These are phyloP conservation scores for Melampsora occidentalis DNA, from an alignment of 1,284 basidiomycete species.

Conservation along the genomic window DNA sequence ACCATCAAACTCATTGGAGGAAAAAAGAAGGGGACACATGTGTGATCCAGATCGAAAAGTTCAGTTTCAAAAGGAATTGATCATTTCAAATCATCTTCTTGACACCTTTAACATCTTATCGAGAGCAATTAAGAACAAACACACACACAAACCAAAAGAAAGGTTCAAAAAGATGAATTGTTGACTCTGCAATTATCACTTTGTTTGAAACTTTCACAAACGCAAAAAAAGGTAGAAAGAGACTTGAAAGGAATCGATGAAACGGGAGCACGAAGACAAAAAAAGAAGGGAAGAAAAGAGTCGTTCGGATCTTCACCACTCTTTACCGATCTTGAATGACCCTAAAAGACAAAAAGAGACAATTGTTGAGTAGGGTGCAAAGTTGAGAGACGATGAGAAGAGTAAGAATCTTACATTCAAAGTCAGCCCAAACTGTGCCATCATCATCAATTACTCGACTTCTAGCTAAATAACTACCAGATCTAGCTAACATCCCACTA, in stretches of 20 bases:
- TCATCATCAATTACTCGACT: conserved; percentile 82
- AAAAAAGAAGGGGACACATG: too few relatives aligned
- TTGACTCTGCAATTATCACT: neutral
- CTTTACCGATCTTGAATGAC: conserved; percentile 48
- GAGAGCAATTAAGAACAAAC: too few relatives aligned
- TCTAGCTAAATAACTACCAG: conserved; percentile 68
- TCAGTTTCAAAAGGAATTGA: too few relatives aligned
- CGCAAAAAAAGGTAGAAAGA: neutral
- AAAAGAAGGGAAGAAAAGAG: neutral
- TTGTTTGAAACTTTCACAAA: neutral
- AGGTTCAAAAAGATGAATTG: neutral
- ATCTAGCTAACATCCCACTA: conserved; percentile 70
- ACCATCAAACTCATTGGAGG: too few relatives aligned
- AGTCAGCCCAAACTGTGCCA: conserved; percentile 57
- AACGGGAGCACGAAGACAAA: neutral
- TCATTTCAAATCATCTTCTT: too few relatives aligned
- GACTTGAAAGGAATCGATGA: neutral
- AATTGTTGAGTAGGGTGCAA: neutral
- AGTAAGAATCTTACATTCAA: conserved; percentile 41
- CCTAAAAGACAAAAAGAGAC: conserved; percentile 28
- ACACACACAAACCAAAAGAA: neutral
- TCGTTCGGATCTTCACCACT: conserved; percentile 44
- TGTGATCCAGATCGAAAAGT: too few relatives aligned
- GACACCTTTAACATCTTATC: too few relatives aligned
- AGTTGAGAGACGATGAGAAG: neutral